phyloP scores from a whole-genome alignment of 164 flowering plant genomes.

The Taxillus chinensis region DNA sequence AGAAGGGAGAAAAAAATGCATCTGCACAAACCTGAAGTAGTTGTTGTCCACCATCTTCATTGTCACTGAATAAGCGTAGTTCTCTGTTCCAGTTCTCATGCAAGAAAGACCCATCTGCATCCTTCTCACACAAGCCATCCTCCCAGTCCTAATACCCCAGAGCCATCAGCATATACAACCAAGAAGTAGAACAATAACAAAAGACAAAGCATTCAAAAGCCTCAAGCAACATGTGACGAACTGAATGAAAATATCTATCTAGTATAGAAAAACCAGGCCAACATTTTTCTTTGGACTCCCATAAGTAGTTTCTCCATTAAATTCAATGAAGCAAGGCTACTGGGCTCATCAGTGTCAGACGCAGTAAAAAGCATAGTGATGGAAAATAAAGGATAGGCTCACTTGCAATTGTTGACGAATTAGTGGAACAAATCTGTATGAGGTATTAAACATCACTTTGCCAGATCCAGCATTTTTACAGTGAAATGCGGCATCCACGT shows the following conservation, averaged over 20 bases:
- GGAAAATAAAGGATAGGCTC: not conserved
- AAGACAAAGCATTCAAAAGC: not conserved
- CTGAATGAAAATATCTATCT: not conserved
- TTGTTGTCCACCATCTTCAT: constrained; percentile 81
- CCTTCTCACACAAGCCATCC: constrained; percentile 75
- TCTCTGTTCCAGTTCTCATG: constrained; percentile 82
- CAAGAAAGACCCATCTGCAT: constrained; percentile 83
- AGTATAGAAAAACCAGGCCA: not conserved
- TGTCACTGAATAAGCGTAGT: constrained; percentile 53
- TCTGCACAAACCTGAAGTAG: constrained; percentile 55
- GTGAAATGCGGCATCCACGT: constrained; percentile 51
- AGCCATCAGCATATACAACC: not conserved
- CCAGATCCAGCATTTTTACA: constrained; percentile 37
- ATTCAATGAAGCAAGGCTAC: too few relatives aligned
- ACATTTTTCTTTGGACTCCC: too few relatives aligned
- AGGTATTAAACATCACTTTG: constrained; percentile 26
- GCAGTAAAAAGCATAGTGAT: not conserved
- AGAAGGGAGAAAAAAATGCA: not conserved
- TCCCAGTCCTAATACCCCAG: constrained; percentile 70
- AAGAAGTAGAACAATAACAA: too few relatives aligned
- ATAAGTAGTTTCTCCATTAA: too few relatives aligned
- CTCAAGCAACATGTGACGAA: too few relatives aligned
- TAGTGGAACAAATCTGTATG: constrained; percentile 46
- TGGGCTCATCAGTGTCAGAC: not conserved
- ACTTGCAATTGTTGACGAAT: constrained; percentile 76